A percentile compares a stretch with the other conserved stretches of the same genome.
Conservation (phyloP, 179 eudicot species). For the Heliamphora ciliata region DNA sequence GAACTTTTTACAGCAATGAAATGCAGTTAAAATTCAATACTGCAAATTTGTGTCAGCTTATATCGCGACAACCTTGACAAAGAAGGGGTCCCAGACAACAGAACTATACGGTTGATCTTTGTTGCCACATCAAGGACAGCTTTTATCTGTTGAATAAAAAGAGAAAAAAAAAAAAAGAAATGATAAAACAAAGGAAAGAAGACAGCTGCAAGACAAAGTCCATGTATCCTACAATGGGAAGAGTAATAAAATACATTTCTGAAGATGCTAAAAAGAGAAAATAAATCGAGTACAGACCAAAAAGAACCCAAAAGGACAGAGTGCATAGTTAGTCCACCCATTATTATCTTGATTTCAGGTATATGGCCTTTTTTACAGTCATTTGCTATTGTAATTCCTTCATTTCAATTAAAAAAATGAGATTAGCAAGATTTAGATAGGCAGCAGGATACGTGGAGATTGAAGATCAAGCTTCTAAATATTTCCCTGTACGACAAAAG, state of each 20-base stretch:
- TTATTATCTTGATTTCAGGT: background rate
- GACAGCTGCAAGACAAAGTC: background rate
- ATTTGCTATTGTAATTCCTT: background rate
- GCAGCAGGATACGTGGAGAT: background rate
- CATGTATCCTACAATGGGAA: background rate
- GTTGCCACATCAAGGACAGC: slow-evolving; percentile 81
- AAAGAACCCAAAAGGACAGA: background rate
- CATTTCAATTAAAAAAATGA: background rate
- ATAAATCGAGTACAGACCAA: background rate
- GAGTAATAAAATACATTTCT: background rate
- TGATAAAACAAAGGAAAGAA: background rate
- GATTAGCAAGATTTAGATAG: background rate
- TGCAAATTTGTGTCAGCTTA: slow-evolving; percentile 5
- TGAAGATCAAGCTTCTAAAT: background rate
- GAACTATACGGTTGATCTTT: slow-evolving; percentile 56
- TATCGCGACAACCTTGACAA: slow-evolving; percentile 75
- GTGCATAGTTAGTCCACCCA: background rate
- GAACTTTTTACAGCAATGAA: background rate
- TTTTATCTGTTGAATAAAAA: slow-evolving; percentile 42
- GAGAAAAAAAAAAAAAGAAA: slow-evolving; percentile 3
- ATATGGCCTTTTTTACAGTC: background rate
- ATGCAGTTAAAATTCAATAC: background rate
- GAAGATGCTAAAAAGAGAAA: background rate
- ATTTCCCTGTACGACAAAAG: too few species aligned
- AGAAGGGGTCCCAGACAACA: slow-evolving; percentile 95